Conservation (phyloP, 306 rosid genomes). For the Quercus aquifolioides region DNA sequence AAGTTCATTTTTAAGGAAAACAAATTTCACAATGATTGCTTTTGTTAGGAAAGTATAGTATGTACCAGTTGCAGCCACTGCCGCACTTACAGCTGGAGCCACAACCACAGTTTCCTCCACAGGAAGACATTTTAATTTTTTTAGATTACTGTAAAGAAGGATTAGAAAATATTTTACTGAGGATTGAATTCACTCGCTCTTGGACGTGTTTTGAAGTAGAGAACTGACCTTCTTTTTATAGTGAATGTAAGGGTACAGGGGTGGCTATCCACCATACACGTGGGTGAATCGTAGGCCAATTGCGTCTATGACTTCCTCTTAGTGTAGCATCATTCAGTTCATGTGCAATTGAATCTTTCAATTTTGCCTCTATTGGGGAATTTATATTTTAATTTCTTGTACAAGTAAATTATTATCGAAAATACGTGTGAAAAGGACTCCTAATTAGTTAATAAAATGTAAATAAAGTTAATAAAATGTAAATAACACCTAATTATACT, state of each 20-base stretch:
- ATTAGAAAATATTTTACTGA: neutral
- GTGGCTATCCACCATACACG: constrained; percentile 37
- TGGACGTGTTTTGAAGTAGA: neutral
- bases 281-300: constrained; percentile 12
- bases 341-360: no score
- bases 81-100: neutral
- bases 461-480: no score
- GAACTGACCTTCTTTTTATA: constrained; percentile 12
- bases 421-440: no score
- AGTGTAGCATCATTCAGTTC: neutral
- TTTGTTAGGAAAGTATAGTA: no score
- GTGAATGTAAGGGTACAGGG: neutral
- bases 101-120: constrained; percentile 17
- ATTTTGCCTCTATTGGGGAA: no score
- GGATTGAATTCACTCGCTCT: no score
- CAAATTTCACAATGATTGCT: no score
- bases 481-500: no score
- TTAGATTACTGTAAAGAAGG: neutral
- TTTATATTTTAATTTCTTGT: no score
- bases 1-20: no score
- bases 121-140: constrained; percentile 7
- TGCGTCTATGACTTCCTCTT: neutral
- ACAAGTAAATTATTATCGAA: no score
- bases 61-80: constrained; percentile 13
- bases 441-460: no score